These are phyloP conservation scores for Sporothrix curviconia DNA, from an alignment of 2,329 filamentous ascomycete species.

Conservation along the genomic window DNA sequence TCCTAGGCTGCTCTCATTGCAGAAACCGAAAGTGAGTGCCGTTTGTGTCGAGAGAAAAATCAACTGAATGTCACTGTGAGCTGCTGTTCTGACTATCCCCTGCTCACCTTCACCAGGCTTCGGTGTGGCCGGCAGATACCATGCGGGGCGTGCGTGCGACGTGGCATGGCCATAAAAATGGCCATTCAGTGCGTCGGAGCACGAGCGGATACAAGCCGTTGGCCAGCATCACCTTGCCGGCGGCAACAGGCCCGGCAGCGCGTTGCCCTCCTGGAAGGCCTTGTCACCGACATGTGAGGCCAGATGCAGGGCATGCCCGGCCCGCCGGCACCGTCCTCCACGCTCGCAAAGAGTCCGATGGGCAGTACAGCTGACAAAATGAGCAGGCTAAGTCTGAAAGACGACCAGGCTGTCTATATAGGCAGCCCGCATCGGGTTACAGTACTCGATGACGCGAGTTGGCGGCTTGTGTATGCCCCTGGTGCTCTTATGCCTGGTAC, in stretches of 20 bases:
- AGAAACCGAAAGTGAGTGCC: neutral
- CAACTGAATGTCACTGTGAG: too few relatives aligned
- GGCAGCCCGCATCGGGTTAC: neutral
- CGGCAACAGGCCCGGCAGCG: neutral
- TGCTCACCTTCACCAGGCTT: neutral
- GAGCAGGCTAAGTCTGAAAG: neutral
- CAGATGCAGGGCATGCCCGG: neutral
- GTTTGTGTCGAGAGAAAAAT: too few relatives aligned
- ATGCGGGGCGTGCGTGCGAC: neutral
- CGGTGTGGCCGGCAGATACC: neutral
- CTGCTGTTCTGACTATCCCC: too few relatives aligned
- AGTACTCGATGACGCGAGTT: neutral
- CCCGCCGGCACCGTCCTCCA: neutral
- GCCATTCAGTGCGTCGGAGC: neutral
- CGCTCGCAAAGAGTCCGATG: neutral
- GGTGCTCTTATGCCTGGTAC: neutral
- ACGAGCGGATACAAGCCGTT: neutral
- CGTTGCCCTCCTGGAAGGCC: neutral
- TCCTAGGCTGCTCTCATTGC: neutral
- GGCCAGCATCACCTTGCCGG: too few relatives aligned
- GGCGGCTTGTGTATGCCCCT: too few relatives aligned
- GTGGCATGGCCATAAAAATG: neutral
- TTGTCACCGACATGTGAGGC: neutral
- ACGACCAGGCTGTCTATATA: neutral
- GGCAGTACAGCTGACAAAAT: neutral